Base-by-base conservation (phyloP, 2,329 filamentous ascomycete genomes). In the Ophiostoma australiae region DNA sequence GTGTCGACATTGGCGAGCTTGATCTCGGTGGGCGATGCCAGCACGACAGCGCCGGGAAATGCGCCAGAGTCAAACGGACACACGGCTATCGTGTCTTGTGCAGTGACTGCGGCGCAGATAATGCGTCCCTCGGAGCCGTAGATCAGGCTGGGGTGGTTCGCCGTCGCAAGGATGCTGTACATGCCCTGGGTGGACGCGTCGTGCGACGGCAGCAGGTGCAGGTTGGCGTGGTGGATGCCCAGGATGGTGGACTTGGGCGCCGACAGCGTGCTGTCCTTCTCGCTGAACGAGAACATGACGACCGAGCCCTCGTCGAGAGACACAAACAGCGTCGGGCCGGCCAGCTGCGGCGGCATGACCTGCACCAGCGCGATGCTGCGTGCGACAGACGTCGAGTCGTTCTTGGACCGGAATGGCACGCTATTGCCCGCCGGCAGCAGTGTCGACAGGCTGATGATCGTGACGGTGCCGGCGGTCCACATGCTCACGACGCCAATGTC, bases 261-360 rank as follows among this genome's bases (percentile, higher is more conserved):
- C 0, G 89, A 90, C 2, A 98, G 81, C 0, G 86, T 81, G 72
- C 86, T 87, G n/a, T 86, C 85, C 0, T 80, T 76, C 0, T 82
- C 79, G 41, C 91, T 86, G 48, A 97, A 85, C 41, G 88, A 87
- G 77, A 94, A 98, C 0, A 91, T 95, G 69, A 97, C 86, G 0
- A 99, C 91, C 73, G 91, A 92, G 4, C 95, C 95, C 79, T 98
- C 94, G 67, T 96, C 93, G 86, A 97, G 91, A 15, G 94, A 91
- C 41, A 97, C 86, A 73, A 99, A 91, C 0, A 99, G 84, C 0
- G 91, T 97, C 0, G 93, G 90, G 0, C 86, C 86, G 7, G 82
- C 80, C 10, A 79, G 71, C 8, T 80, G 76, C 7, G 84, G 83
- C 17, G 90, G 89, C 65, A 97, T 86, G 4, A 98, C 85, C 73